These are phyloP conservation scores for Fulvia fulva DNA, from an alignment of 2,329 filamentous ascomycete species.

Conservation along the genomic window DNA sequence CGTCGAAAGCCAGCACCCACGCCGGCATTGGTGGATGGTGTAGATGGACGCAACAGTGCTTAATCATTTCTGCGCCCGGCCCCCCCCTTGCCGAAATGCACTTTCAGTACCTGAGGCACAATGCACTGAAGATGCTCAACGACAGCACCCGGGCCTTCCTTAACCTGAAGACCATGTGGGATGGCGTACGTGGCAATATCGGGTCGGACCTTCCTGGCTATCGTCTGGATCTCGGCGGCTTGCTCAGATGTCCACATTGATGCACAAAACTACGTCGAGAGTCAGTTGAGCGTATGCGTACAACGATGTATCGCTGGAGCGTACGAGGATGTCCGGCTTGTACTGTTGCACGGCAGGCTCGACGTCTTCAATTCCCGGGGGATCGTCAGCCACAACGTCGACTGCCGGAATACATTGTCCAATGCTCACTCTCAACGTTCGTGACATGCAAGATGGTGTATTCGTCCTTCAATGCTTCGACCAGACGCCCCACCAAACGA, in stretches of 20 bases:
- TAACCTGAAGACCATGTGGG: slow-evolving; percentile 52
- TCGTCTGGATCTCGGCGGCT: slow-evolving; percentile 42
- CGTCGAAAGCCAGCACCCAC: too few species aligned
- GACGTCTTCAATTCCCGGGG: slow-evolving; percentile 40
- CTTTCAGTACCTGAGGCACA: slow-evolving; percentile 12
- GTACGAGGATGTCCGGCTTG: slow-evolving; percentile 43
- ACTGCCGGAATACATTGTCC: too few species aligned
- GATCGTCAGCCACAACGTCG: neutral
- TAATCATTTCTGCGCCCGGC: neutral
- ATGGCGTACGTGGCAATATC: slow-evolving; percentile 51
- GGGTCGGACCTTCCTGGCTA: slow-evolving; percentile 45
- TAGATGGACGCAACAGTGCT: neutral
- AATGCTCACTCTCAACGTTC: slow-evolving; percentile 56
- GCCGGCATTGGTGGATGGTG: too few species aligned
- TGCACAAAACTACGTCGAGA: slow-evolving; percentile 53
- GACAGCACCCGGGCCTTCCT: slow-evolving; percentile 53
- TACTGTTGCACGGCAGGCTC: slow-evolving; percentile 49
- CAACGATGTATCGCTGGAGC: neutral
- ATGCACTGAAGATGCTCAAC: slow-evolving; percentile 46
- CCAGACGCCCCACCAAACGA: slow-evolving; percentile 57
- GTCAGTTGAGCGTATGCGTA: neutral
- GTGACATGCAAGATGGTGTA: slow-evolving; percentile 61
- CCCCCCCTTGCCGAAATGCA: slow-evolving; percentile 9
- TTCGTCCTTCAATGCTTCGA: slow-evolving; percentile 57
- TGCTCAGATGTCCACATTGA: slow-evolving; percentile 56